Evolutionary conservation across 192 early-diverging fungal genomes (phyloP).

Genomic region (Coemansia sp.): DNA sequence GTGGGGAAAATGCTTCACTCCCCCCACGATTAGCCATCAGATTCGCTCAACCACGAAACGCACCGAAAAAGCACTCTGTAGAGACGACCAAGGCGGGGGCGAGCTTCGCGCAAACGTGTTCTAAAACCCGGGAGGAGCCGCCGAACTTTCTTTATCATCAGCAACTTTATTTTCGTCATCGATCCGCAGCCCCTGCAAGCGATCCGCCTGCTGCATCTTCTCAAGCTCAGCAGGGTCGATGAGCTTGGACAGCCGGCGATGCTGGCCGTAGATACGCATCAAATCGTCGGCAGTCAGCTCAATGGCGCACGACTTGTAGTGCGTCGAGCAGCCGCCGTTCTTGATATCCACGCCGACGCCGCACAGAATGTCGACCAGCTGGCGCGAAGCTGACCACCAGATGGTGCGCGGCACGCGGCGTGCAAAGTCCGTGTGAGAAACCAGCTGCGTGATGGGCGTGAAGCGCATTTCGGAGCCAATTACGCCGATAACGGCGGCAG

Average conservation of each 20-base stretch:
- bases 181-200: no score
- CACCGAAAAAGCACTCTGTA: no score
- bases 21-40: no score
- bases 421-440: conserved; percentile 74
- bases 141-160: no score
- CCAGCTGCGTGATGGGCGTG: conserved; percentile 66
- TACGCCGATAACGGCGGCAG: conserved; percentile 80
- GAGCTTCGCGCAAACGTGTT: no score
- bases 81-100: no score
- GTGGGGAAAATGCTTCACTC: no score
- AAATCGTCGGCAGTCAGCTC: conserved; percentile 52
- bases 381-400: conserved; percentile 68
- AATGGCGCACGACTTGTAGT: conserved; percentile 51
- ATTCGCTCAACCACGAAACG: no score
- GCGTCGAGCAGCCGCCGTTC: conserved; percentile 37
- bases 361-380: conserved; percentile 62
- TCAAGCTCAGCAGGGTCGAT: conserved; percentile 1
- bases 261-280: conserved; percentile 44
- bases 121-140: no score
- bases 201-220: not conserved
- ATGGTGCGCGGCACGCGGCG: conserved; percentile 66
- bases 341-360: conserved; percentile 54
- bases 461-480: conserved; percentile 71
- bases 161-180: not conserved
- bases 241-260: conserved; percentile 46